Percentiles rank a stretch among this genome's conserved stretches.
These are phyloP conservation scores for Daldinia caldariorum DNA, from an alignment of 495 filamentous ascomycete species.

Conservation along the genomic window DNA sequence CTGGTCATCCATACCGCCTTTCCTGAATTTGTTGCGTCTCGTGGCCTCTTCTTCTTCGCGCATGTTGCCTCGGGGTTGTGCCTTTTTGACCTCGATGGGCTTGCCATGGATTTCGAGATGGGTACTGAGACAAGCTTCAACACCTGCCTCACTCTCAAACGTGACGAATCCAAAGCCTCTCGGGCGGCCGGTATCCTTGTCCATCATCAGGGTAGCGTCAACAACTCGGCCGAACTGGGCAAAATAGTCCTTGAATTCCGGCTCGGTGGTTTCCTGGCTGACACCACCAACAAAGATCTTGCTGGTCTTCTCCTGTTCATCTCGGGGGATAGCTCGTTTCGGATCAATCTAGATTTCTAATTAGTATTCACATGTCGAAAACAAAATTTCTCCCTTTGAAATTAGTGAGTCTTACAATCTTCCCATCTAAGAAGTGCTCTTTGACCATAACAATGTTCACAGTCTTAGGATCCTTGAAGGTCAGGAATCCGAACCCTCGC, in stretches of 20 bases:
- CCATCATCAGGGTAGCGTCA: constrained; percentile 99
- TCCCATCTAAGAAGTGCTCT: constrained; percentile 97
- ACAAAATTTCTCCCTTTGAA: background rate
- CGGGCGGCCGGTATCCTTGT: constrained; percentile 96
- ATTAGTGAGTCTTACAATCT: constrained; percentile 78
- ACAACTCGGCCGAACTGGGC: constrained; percentile 95
- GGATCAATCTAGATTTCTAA: constrained; percentile 80
- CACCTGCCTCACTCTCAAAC: constrained; percentile 94
- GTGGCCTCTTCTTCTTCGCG: constrained; percentile 87
- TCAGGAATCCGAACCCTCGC: constrained; percentile 95
- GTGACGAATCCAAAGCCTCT: constrained; percentile 99
- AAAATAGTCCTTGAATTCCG: constrained; percentile 96
- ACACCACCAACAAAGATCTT: constrained; percentile 99
- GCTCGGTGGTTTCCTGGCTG: constrained; percentile 93
- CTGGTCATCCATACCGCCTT: constrained; percentile 57
- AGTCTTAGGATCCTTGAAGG: constrained; percentile 95
- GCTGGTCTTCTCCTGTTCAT: constrained; percentile 96
- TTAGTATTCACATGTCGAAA: constrained; percentile 16
- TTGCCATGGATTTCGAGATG: constrained; percentile 93
- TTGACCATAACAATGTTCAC: constrained; percentile 99
- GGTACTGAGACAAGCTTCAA: constrained; percentile 83
- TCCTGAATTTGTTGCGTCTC: constrained; percentile 68
- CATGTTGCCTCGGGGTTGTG: constrained; percentile 93
- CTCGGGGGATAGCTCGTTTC: constrained; percentile 95
- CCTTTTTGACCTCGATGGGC: constrained; percentile 97